These are phyloP conservation scores for Rhytidhysteron rufulum DNA, from an alignment of 2,329 filamentous ascomycete species.

Conservation along the genomic window DNA sequence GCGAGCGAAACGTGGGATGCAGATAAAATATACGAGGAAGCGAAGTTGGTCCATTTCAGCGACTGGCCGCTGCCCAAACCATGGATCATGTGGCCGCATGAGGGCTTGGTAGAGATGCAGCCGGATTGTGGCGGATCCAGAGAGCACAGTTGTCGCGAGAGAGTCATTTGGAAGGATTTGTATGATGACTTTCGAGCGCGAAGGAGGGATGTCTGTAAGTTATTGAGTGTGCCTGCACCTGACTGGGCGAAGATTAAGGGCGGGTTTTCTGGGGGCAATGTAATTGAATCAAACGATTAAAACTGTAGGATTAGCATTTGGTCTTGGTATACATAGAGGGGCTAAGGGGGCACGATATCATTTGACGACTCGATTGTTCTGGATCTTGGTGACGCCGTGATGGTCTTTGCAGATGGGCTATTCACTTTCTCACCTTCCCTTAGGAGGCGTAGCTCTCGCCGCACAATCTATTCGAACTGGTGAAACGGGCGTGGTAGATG, in stretches of 20 bases:
- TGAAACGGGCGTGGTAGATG: too few species aligned
- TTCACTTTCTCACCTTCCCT: too few species aligned
- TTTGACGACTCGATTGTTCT: too few species aligned
- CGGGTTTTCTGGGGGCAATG: background rate
- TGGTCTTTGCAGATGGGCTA: too few species aligned
- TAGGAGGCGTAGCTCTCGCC: too few species aligned
- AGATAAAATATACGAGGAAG: slow-evolving; percentile 52
- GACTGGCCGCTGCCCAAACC: slow-evolving; percentile 70
- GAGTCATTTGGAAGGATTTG: slow-evolving; percentile 42
- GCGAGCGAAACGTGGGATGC: slow-evolving; percentile 57
- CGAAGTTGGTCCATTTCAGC: slow-evolving; percentile 67
- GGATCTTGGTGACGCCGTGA: too few species aligned
- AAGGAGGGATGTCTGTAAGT: slow-evolving; percentile 38
- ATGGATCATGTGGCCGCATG: slow-evolving; percentile 49
- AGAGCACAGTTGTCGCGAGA: slow-evolving; percentile 32
- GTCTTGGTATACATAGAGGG: too few species aligned
- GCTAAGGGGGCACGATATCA: too few species aligned
- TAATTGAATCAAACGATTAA: background rate
- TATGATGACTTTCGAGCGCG: slow-evolving; percentile 43
- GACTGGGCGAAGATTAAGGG: slow-evolving; percentile 27
- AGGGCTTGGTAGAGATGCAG: slow-evolving; percentile 41
- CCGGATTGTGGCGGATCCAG: slow-evolving; percentile 39
- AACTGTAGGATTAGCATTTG: too few species aligned
- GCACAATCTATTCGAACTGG: too few species aligned
- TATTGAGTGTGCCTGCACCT: slow-evolving; percentile 36